phyloP scores from a whole-genome alignment of 1,139 yeast genomes.

The Geotrichum cucujoidarum region DNA sequence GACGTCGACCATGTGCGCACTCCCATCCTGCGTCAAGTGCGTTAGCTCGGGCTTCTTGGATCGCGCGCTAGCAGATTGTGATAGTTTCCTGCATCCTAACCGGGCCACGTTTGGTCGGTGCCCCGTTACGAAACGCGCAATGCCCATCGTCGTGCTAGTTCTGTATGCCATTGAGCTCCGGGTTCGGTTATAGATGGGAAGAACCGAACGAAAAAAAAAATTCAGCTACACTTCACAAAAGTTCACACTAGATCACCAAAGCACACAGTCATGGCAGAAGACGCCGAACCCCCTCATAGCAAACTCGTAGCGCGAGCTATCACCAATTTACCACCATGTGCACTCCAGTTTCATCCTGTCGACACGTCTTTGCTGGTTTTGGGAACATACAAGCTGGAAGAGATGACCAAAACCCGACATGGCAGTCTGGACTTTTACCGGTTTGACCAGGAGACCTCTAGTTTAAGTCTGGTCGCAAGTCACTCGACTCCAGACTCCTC shows the following conservation, averaged over 20 bases:
- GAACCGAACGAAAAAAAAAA: too few species aligned
- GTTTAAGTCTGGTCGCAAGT: constrained; percentile 21
- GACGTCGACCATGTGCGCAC: constrained; percentile 48
- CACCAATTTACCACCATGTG: constrained; percentile 76
- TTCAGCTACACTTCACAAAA: too few species aligned
- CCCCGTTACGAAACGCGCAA: too few species aligned
- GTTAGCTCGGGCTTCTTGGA: constrained; percentile 30
- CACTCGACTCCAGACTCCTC: constrained; percentile 52
- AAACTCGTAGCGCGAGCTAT: constrained; percentile 16
- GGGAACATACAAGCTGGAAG: constrained; percentile 75
- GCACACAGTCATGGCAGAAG: too few species aligned
- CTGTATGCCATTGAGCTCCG: too few species aligned
- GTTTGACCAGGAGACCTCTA: constrained; percentile 21
- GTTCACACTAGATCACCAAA: too few species aligned
- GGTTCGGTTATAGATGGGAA: too few species aligned
- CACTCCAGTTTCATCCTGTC: constrained; percentile 55
- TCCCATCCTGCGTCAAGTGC: constrained; percentile 43
- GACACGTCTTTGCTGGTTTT: constrained; percentile 48
- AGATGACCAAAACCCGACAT: constrained; percentile 51
- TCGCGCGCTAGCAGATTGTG: too few species aligned
- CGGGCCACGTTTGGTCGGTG: too few species aligned
- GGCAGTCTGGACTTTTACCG: constrained; percentile 70
- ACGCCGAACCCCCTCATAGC: background rate
- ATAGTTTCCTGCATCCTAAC: too few species aligned
- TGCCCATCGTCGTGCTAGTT: too few species aligned